Evolutionary conservation across 805 yeast species (phyloP).

Genomic region (Lachancea fermentati): DNA sequence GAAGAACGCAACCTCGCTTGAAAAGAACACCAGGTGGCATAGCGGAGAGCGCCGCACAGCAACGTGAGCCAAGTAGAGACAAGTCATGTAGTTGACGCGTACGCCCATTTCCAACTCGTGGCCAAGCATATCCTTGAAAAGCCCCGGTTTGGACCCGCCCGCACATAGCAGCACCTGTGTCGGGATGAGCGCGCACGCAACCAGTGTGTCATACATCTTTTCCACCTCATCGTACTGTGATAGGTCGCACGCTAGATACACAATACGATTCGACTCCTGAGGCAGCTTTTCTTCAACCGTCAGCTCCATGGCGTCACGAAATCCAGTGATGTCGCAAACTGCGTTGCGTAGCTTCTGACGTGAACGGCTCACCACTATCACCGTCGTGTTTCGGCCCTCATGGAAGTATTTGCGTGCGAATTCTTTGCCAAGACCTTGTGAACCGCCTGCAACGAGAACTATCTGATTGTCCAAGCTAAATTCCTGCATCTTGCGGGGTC

Average conservation of each 20-base stretch:
- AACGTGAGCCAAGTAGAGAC: slow-evolving; percentile 65
- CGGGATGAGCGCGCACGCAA: slow-evolving; percentile 39
- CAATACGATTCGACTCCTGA: slow-evolving; percentile 26
- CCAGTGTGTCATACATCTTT: slow-evolving; percentile 19
- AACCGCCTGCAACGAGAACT: slow-evolving; percentile 85
- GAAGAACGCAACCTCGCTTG: slow-evolving; percentile 76
- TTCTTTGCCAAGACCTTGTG: slow-evolving; percentile 88
- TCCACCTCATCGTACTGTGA: slow-evolving; percentile 48
- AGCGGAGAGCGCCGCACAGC: slow-evolving; percentile 39
- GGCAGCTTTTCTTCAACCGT: slow-evolving; percentile 12
- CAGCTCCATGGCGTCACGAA: slow-evolving; percentile 16
- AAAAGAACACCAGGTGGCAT: slow-evolving; percentile 51
- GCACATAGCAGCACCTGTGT: slow-evolving; percentile 83
- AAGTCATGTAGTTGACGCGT: slow-evolving; percentile 63
- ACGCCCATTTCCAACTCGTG: slow-evolving; percentile 58
- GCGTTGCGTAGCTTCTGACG: slow-evolving; percentile 50
- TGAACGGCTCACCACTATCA: slow-evolving; percentile 75
- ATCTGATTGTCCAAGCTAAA: slow-evolving; percentile 40
- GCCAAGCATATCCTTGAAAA: slow-evolving; percentile 62
- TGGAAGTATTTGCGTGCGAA: slow-evolving; percentile 53
- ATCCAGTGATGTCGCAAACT: slow-evolving; percentile 37
- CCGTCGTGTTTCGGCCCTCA: slow-evolving; percentile 26
- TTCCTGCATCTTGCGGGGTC: slow-evolving; percentile 10
- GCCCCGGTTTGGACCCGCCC: slow-evolving; percentile 75
- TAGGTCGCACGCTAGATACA: slow-evolving; percentile 59